Evolutionary conservation across 2,329 filamentous ascomycete genomes (phyloP), one percentile per base, ranked within the genome.

Genomic region (Harringtonia lauricola): DNA sequence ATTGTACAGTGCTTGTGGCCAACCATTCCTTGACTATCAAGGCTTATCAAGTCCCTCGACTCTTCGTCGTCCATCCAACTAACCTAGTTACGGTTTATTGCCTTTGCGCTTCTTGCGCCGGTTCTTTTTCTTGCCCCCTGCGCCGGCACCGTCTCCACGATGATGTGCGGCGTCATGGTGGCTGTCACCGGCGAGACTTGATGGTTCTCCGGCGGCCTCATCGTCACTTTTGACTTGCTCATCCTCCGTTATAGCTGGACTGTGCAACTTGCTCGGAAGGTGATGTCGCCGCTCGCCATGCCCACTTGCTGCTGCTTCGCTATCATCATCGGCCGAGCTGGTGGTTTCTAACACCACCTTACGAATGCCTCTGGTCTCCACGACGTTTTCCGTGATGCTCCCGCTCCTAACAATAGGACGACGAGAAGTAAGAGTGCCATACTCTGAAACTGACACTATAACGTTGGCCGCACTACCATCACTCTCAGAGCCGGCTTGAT

Each of bases 381-480:
- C 66, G n/a, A 85, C 67, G 48, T 83, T 85, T 60, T 89, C 83
- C 0, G 83, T 87, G 53, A 89, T 86, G 57, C 81, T 86, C 24
- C 85, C 84, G 52, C 80, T 86, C 45, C 83, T 71, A 7, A 80
- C 79, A 5, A 70, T 66, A 12, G 70, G 44, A 28, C 53, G 54
- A 17, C 52, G 52, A 3, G 52, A 46, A 8, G 37, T 33, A 8
- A 50, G 42, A 4, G 39, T 43, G 39, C 28, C 48, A 35, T 51
- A 48, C 41, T 54, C 22, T 41, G 46, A 38, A 10, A 36, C n/a
- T 1, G 39, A 12, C 4, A 43, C 13, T 8, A 46, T 3, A 3
- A 31, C 35, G 22, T 44, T 47, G 29, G 30, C 29, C 3, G 47
- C 43, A 30, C 47, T 49, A 36, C 29, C 43, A 40, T 41, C 43